phyloP scores from a whole-genome alignment of 2,329 filamentous ascomycete species.

The Bipolaris gigantea region DNA sequence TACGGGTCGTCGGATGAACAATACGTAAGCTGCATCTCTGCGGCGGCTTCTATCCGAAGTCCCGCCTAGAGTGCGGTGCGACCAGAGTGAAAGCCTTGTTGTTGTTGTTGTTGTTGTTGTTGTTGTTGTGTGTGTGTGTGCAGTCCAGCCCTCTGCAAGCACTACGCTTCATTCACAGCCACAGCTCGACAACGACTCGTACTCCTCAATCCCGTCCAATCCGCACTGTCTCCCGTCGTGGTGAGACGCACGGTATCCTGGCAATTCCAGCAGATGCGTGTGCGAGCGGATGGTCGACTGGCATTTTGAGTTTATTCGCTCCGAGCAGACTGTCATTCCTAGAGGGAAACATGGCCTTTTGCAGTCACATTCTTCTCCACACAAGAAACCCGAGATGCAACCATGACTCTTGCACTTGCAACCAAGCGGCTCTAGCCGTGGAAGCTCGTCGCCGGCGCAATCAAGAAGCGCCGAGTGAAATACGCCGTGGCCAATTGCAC shows the following conservation, averaged over 20 bases:
- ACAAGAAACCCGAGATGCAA: not conserved
- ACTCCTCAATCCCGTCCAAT: not conserved
- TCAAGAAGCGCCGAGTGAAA: not conserved
- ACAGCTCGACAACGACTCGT: not conserved
- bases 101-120: no score
- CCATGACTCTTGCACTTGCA: not conserved
- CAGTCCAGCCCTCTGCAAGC: not conserved
- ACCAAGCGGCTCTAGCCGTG: not conserved
- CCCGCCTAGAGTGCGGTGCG: conserved; percentile 9
- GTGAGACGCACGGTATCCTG: not conserved
- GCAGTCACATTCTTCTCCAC: not conserved
- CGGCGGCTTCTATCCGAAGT: conserved; percentile 13
- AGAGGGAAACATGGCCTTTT: no score
- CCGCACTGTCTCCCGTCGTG: not conserved
- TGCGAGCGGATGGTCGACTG: conserved; percentile 13
- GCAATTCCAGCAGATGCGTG: conserved; percentile 4
- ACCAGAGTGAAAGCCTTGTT: not conserved
- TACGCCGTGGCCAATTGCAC: not conserved
- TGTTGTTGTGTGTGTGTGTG: not conserved
- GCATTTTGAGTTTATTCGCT: not conserved
- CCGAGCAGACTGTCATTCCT: not conserved
- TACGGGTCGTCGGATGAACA: conserved; percentile 8
- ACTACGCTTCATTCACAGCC: not conserved
- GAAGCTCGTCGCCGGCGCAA: not conserved
- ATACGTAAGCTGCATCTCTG: conserved; percentile 15